Evolutionary conservation across 805 yeast species (phyloP).

Genomic region (Ogataea nitratoaversa): DNA sequence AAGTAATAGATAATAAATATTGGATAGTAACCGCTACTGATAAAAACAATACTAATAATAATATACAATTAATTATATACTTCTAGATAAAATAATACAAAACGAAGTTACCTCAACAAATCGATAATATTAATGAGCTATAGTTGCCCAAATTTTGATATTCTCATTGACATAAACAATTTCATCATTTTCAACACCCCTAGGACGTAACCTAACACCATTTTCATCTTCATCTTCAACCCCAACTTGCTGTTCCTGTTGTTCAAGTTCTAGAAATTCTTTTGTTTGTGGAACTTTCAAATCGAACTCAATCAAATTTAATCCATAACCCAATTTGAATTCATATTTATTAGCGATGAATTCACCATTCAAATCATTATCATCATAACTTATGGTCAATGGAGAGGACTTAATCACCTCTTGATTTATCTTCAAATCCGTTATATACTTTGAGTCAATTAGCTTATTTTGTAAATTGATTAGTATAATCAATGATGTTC

Average conservation of each 20-base stretch:
- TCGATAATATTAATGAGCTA: constrained; percentile 30
- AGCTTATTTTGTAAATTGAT: constrained; percentile 39
- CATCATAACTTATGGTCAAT: constrained; percentile 33
- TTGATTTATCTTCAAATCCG: constrained; percentile 39
- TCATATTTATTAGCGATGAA: constrained; percentile 38
- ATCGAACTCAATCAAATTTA: constrained; percentile 40
- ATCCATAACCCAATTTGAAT: constrained; percentile 41
- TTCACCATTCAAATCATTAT: constrained; percentile 14
- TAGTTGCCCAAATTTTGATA: constrained; percentile 38
- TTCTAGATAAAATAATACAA: too few species aligned
- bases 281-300: constrained; percentile 24
- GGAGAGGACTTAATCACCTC: constrained; percentile 43
- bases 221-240: constrained; percentile 7
- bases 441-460: constrained; percentile 35
- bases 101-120: too few species aligned
- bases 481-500: constrained; percentile 40
- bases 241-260: neutral
- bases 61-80: too few species aligned
- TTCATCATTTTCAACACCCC: constrained; percentile 6
- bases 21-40: too few species aligned
- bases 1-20: too few species aligned
- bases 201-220: constrained; percentile 10
- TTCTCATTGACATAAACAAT: constrained; percentile 27
- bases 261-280: too few species aligned
- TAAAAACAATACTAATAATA: too few species aligned